Evolutionary conservation across 2,329 filamentous ascomycete species (phyloP).

Genomic region (Aspergillus fumigatiaffinis): DNA sequence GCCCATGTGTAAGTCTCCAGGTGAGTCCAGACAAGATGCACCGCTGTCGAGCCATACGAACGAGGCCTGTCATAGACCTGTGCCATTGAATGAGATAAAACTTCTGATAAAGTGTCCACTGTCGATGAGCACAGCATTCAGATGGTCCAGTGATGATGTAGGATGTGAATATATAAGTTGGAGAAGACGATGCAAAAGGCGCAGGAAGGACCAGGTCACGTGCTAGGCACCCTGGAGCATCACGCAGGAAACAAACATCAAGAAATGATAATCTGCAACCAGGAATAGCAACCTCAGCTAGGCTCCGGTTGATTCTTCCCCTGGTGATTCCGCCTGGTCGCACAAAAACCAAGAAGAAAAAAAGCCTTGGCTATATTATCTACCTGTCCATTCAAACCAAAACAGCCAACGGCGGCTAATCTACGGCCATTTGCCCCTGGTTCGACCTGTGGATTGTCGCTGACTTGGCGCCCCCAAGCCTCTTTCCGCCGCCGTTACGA

Average conservation of each 20-base stretch:
- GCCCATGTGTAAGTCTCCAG: neutral
- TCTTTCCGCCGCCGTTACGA: slow-evolving; percentile 14
- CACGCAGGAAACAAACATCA: neutral
- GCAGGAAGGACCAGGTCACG: slow-evolving; percentile 12
- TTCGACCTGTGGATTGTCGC: slow-evolving; percentile 16
- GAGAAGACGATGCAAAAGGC: neutral
- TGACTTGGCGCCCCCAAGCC: slow-evolving; percentile 23
- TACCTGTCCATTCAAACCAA: neutral
- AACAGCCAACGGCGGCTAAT: slow-evolving; percentile 27
- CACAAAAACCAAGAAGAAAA: neutral
- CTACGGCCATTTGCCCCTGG: slow-evolving; percentile 10
- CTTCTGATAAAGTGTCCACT: neutral
- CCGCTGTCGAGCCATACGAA: neutral
- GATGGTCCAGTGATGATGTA: neutral
- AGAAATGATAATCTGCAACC: neutral
- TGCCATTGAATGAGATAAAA: neutral
- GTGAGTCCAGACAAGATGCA: neutral
- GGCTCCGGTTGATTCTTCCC: neutral
- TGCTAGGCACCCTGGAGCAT: slow-evolving; percentile 11
- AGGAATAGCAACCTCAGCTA: neutral
- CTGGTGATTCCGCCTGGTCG: neutral
- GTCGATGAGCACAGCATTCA: neutral
- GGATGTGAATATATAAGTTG: neutral
- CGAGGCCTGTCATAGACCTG: neutral
- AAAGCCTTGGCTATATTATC: neutral